Evolutionary conservation across 2,329 filamentous ascomycete genomes (phyloP), one percentile per base, ranked within the genome.

Genomic region (Pezicula rhizophila): DNA sequence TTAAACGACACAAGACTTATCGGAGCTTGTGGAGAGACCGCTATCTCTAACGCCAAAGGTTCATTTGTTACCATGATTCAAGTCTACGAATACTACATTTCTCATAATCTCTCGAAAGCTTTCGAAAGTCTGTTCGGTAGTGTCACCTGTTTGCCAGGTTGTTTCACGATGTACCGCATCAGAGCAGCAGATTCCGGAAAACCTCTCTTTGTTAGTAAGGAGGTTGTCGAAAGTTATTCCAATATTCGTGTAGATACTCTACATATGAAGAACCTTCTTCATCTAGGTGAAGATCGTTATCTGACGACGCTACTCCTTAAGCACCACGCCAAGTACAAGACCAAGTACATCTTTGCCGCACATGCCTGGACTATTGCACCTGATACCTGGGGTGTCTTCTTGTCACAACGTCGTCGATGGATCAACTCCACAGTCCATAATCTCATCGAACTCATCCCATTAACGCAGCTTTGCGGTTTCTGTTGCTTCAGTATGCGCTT

Each of bases 401-500:
- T 97, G 68, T 99, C 93, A 23, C 93, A 99, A 72, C 89, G 93
- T 77, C 92, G 93, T 75, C 88, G 93, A 66, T 99, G 93, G 93
- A 99, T 99, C 71, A 99, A 99, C 76, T 96, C 91, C 49, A 99
- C 93, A 0, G 89, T 99, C 45, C 93, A 99, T 77, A 99, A 99
- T 68, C 77, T 99, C 54, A 87, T 95, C 55, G 93, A 99, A 68
- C 84, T 99, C 53, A 92, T 97, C 54, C 91, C 92, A 5, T 76
- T 99, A 68, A 82, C 87, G 53, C 88, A 97, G 67, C 86, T 99
- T 45, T 99, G 93, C 69, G 93, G 93, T 71, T 99, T 99, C 84
- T 99, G 93, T 78, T 99, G 93, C 72, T 99, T 99, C 77, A 95
- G 88, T 70, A 99, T 99, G 93, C 86, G 93, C 62, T 99, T 99